phyloP scores from a whole-genome alignment of 768 basidiomycete genomes.

The Rubroboletus satanas region DNA sequence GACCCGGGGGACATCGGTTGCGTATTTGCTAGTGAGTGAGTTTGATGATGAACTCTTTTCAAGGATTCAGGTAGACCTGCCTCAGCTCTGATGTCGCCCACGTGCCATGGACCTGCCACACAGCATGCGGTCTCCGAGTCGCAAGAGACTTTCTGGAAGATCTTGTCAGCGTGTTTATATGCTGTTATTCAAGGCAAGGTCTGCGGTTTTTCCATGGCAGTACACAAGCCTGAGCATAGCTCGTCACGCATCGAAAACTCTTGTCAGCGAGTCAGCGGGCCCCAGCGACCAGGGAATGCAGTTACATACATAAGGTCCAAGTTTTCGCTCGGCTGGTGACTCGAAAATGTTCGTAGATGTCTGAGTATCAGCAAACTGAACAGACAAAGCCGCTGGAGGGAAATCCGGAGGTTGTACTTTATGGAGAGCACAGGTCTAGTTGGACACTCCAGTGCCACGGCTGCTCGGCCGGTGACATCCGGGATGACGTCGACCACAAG shows the following conservation, averaged over 20 bases:
- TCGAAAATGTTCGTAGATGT: neutral
- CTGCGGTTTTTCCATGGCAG: neutral
- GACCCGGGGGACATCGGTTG: neutral
- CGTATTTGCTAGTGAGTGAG: neutral
- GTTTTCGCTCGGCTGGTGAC: neutral
- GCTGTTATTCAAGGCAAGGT: neutral
- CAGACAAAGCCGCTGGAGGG: neutral
- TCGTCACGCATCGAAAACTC: neutral
- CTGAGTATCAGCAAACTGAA: too few relatives aligned
- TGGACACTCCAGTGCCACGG: neutral
- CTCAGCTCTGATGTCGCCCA: neutral
- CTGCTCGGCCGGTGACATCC: neutral
- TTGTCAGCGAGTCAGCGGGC: neutral
- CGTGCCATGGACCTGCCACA: neutral
- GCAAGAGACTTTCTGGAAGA: neutral
- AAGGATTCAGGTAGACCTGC: neutral
- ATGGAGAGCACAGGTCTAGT: neutral
- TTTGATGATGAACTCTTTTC: neutral
- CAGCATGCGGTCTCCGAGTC: neutral
- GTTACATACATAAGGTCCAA: neutral
- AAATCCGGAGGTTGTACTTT: neutral
- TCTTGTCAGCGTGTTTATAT: neutral
- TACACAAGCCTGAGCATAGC: neutral
- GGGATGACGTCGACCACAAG: neutral
- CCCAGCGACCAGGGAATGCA: neutral